Base-by-base conservation (phyloP, 306 rosid genomes). In the Cicer arietinum region DNA sequence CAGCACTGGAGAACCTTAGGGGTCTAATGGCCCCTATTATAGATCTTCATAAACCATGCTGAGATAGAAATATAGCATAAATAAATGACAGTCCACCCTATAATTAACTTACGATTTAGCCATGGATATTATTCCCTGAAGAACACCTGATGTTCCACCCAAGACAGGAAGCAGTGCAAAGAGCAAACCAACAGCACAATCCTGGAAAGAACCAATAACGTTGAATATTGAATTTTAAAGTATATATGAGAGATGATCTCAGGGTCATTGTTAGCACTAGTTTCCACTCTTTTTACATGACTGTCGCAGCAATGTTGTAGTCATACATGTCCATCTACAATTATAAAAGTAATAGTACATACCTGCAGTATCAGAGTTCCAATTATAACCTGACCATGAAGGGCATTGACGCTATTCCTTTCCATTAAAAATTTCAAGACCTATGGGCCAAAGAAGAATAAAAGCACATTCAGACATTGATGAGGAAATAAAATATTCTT, bases 351-450 rank as follows among this genome's bases (percentile, higher is more conserved):
- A 70, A 51, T 7, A 57, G 65, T 16, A 59, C 57, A 74, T 53
- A 92, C 99, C 93, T 94, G 99, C 74, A 94, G 84, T 66, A 94
- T 90, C 77, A 94, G 90, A 62, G 96, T 89, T 75, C 99, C 99
- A 51, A 94, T 84, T 30, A 91, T 90, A 77, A 94, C 99, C 74
- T 94, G 99, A 70, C 99, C 99, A 70, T 92, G 93, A 84, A 94
- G 97, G 56, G 91, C 88, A 84, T 84, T 88, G 80, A 83, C 79
- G 7, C 88, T 87, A 77, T 89, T 92, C 84, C 82, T 88, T 80
- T 94, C 99, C 99, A 94, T 92, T 81, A 94, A 84, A 81, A 89
- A 94, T 69, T 94, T 94, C 86, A 94, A 84, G 72, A 94, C 99
- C 99, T 94, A 63, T 18, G 65, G 65, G 30, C 50, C 71, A 69